Conservation (phyloP, 805 yeast genomes). For the Schwanniomyces yamadae region DNA sequence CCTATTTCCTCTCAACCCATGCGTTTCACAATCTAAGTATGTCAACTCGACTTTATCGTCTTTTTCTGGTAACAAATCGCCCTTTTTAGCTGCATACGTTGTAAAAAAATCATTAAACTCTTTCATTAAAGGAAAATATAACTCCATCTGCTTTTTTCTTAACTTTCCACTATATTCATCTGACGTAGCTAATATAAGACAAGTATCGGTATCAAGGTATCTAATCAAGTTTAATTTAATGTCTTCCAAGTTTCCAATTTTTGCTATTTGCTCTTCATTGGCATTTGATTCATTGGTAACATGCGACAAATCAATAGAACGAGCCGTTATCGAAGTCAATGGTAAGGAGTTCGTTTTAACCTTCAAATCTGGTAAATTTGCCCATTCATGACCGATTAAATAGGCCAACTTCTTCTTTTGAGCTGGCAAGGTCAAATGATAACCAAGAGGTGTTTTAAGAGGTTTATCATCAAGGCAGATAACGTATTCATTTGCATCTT, state of each 20-base stretch:
- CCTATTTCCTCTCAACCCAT: conserved; percentile 77
- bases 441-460: conserved; percentile 81
- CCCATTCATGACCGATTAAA: conserved; percentile 86
- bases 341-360: conserved; percentile 82
- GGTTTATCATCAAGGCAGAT: conserved; percentile 74
- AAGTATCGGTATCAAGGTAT: conserved; percentile 91
- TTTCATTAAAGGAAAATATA: conserved; percentile 70
- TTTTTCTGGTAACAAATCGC: conserved; percentile 21
- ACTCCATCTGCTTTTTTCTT: conserved; percentile 74
- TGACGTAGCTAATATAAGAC: conserved; percentile 78
- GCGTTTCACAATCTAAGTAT: conserved; percentile 74
- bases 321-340: conserved; percentile 78
- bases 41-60: conserved; percentile 42
- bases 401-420: conserved; percentile 63
- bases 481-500: conserved; percentile 35
- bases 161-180: conserved; percentile 81
- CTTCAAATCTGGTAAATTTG: conserved; percentile 57
- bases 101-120: conserved; percentile 64
- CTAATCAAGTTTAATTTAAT: conserved; percentile 64
- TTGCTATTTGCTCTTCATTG: conserved; percentile 50
- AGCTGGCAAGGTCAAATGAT: conserved; percentile 62
- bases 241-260: conserved; percentile 59
- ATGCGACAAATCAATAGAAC: conserved; percentile 72
- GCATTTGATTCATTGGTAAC: conserved; percentile 26
- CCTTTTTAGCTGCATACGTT: conserved; percentile 28